Conservation (phyloP, 257 asterid genomes). For the Lithospermum erythrorhizon region DNA sequence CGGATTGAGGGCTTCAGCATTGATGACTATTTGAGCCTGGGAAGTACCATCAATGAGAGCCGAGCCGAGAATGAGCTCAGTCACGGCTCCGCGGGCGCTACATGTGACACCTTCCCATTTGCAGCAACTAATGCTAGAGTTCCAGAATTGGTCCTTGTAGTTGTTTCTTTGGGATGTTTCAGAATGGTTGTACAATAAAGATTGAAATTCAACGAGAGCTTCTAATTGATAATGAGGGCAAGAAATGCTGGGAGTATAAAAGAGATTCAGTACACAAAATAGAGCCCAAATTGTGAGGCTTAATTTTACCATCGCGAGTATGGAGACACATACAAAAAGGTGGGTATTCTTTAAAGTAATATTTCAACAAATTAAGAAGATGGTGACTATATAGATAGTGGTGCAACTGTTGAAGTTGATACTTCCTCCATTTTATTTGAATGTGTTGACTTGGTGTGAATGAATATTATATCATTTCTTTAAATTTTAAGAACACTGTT, state of each 20-base stretch:
- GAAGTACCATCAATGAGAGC: neutral
- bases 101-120: constrained; percentile 18
- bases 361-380: too few species aligned
- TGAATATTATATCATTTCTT: neutral
- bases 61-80: constrained; percentile 5
- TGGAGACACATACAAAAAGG: neutral
- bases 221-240: neutral
- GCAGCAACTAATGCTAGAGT: constrained; percentile 20
- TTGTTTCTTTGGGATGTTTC: neutral
- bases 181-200: neutral
- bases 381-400: neutral
- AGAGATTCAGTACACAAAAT: neutral
- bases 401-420: too few species aligned
- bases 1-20: constrained; percentile 13
- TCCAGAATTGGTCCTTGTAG: constrained; percentile 10
- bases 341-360: neutral
- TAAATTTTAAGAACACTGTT: neutral
- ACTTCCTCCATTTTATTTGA: too few species aligned
- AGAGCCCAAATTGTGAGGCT: neutral
- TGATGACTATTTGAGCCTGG: constrained; percentile 2
- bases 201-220: neutral
- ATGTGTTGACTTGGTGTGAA: too few species aligned
- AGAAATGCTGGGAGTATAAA: neutral
- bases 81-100: neutral
- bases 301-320: neutral